Evolutionary conservation across 306 rosid genomes (phyloP).

Genomic region (Citrullus mucosospermus): DNA sequence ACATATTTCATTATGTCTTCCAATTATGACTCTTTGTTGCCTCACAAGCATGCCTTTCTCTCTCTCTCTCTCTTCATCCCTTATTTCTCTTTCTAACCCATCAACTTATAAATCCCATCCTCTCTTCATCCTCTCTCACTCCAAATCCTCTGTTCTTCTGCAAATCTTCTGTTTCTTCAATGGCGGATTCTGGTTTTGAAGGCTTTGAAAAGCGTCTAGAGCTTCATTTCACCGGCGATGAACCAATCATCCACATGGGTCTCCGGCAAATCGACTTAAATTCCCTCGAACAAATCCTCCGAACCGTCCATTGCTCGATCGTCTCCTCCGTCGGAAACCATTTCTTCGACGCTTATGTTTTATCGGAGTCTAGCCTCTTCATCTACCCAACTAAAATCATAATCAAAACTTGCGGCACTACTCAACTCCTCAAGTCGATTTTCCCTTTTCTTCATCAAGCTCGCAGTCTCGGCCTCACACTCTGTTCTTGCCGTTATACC

Average conservation of each 20-base stretch:
- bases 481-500: conserved; percentile 60
- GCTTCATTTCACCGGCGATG: conserved; percentile 8
- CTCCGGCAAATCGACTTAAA: conserved; percentile 50
- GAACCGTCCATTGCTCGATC: conserved; percentile 79
- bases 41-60: conserved; percentile 72
- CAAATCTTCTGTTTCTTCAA: neutral
- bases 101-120: conserved; percentile 34
- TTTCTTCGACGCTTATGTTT: conserved; percentile 72
- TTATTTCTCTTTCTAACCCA: conserved; percentile 3
- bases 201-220: conserved; percentile 13
- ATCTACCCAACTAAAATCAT: conserved; percentile 88
- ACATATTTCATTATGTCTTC: conserved; percentile 69
- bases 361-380: conserved; percentile 94
- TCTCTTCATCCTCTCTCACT: neutral
- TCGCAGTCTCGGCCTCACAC: conserved; percentile 28
- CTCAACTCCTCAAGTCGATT: conserved; percentile 90
- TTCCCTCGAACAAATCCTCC: conserved; percentile 44
- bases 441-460: conserved; percentile 58
- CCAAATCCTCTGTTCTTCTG: neutral
- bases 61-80: conserved; percentile 11
- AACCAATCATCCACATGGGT: conserved; percentile 28
- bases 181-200: conserved; percentile 14
- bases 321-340: conserved; percentile 87
- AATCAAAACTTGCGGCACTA: conserved; percentile 95
- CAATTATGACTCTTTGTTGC: conserved; percentile 93